Percentiles rank a stretch among this genome's conserved stretches.
Evolutionary conservation across 495 filamentous ascomycete species (phyloP).

Genomic region (Penicillium samsonianum): DNA sequence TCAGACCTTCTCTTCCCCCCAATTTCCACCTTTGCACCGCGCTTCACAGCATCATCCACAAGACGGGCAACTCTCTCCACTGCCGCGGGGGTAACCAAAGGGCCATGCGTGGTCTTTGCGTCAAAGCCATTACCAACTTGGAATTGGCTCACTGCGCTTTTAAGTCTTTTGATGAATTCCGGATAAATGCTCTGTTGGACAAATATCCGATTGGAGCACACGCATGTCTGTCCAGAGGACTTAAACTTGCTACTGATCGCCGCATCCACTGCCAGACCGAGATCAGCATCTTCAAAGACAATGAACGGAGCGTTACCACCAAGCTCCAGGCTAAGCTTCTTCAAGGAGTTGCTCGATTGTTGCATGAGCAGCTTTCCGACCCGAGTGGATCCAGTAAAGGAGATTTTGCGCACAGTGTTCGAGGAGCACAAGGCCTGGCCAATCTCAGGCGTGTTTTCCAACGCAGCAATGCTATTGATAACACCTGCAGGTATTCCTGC

Average conservation of each 20-base stretch:
- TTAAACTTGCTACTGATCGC: constrained; percentile 55
- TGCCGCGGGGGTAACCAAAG: constrained; percentile 20
- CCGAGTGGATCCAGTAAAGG: constrained; percentile 62
- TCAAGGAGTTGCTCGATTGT: constrained; percentile 53
- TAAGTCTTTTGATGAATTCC: not conserved
- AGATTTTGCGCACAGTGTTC: constrained; percentile 59
- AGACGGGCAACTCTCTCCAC: constrained; percentile 19
- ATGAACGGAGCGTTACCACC: constrained; percentile 69
- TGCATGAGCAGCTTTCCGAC: constrained; percentile 53
- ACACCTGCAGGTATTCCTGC: constrained; percentile 62
- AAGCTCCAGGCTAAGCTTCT: constrained; percentile 62
- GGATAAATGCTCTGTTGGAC: constrained; percentile 43
- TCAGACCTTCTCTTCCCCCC: too few species aligned
- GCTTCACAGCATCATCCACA: constrained; percentile 19
- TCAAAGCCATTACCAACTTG: constrained; percentile 13
- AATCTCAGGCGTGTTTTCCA: constrained; percentile 58
- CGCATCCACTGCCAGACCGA: constrained; percentile 53
- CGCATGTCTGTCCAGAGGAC: constrained; percentile 60
- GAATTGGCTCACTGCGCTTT: not conserved
- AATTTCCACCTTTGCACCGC: constrained; percentile 16
- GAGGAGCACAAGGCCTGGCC: constrained; percentile 59
- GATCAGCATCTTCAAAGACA: constrained; percentile 64
- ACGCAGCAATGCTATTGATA: constrained; percentile 57
- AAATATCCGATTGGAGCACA: constrained; percentile 62
- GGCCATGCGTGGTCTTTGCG: constrained; percentile 1